These are phyloP conservation scores for Filobasidium uniguttulatum DNA, from an alignment of 1,284 basidiomycete genomes.

Conservation along the genomic window DNA sequence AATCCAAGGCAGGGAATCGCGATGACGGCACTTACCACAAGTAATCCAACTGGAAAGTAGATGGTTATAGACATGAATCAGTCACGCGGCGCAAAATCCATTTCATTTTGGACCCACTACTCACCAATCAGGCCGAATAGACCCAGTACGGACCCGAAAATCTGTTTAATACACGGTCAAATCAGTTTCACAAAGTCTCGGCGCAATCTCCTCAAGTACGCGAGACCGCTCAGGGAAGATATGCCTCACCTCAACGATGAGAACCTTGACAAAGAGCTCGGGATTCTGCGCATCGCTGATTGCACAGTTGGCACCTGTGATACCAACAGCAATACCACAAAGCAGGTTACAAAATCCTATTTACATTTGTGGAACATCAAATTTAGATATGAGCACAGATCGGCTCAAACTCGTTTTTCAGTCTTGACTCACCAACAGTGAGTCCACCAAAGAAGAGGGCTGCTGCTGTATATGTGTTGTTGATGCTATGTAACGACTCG, in stretches of 20 bases:
- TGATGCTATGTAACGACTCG: conserved; percentile 57
- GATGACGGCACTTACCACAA: conserved; percentile 26
- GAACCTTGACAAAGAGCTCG: conserved; percentile 80
- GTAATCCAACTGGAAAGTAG: conserved; percentile 32
- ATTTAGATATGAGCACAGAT: not conserved
- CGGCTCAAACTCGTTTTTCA: conserved; percentile 29
- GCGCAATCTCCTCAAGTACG: not conserved
- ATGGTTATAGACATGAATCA: not conserved
- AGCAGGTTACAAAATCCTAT: conserved; percentile 64
- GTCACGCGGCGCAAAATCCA: not conserved
- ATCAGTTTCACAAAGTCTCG: not conserved
- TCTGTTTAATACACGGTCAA: conserved; percentile 37
- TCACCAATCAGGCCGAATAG: conserved; percentile 79
- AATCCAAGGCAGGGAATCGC: not conserved
- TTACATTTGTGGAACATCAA: not conserved
- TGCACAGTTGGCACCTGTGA: conserved; percentile 83
- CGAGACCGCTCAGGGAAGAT: not conserved
- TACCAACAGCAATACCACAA: conserved; percentile 78
- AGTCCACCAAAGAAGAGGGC: conserved; percentile 90
- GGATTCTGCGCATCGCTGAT: conserved; percentile 86
- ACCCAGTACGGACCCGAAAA: conserved; percentile 83
- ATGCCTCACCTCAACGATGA: conserved; percentile 57
- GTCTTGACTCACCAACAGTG: conserved; percentile 46
- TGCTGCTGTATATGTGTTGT: conserved; percentile 79
- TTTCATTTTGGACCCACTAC: too few relatives aligned